Evolutionary conservation across 2,329 filamentous ascomycete genomes (phyloP).

Genomic region (Torrubiella hemipterigena): DNA sequence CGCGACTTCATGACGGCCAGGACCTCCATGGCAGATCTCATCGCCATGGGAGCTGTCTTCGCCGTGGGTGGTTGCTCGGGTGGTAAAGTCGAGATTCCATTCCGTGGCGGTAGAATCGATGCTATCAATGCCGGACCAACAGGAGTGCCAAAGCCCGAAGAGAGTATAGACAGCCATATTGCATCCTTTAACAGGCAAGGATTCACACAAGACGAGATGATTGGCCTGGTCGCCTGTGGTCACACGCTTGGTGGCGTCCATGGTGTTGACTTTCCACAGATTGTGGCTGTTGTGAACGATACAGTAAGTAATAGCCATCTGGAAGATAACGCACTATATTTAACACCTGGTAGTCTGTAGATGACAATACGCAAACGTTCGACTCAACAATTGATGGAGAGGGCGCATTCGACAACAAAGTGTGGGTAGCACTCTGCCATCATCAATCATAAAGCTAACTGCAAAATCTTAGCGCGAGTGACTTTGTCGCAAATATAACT

Average conservation of each 20-base stretch:
- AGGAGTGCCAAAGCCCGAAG: constrained; percentile 7
- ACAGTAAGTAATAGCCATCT: constrained; percentile 1
- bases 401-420: constrained; percentile 10
- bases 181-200: constrained; percentile 9
- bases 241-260: constrained; percentile 15
- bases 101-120: constrained; percentile 8
- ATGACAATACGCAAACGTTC: constrained; percentile 8
- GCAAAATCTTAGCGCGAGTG: constrained; percentile 7
- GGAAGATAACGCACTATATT: no score
- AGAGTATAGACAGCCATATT: constrained; percentile 6
- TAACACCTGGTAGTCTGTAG: constrained; percentile 1
- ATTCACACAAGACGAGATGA: constrained; percentile 13
- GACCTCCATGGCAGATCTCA: constrained; percentile 13
- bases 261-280: constrained; percentile 13
- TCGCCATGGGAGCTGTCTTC: constrained; percentile 15
- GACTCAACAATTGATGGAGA: constrained; percentile 6
- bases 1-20: constrained; percentile 11
- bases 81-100: constrained; percentile 11
- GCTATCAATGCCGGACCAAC: constrained; percentile 6
- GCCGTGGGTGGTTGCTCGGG: constrained; percentile 13
- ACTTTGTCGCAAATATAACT: constrained; percentile 10
- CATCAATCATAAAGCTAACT: neutral
- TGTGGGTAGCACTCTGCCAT: neutral
- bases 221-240: constrained; percentile 13
- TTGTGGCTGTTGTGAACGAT: constrained; percentile 7